Percentiles rank a stretch among this genome's conserved stretches.
phyloP scores from a whole-genome alignment of 2,329 filamentous ascomycete genomes.

The Epichloe baconii region DNA sequence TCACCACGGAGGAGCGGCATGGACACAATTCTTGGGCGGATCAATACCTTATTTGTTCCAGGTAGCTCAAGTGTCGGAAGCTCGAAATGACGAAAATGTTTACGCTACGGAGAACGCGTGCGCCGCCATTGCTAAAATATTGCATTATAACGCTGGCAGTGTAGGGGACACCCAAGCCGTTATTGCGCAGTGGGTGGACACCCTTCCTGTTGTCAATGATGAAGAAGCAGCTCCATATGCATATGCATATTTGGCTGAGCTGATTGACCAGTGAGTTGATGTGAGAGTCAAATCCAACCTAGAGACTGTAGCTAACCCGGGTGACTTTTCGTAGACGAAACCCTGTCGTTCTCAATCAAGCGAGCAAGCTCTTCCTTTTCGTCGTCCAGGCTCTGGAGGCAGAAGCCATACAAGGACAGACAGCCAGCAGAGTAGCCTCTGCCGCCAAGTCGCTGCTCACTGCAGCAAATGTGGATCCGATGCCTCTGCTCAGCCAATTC shows the following conservation, averaged over 20 bases:
- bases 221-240: constrained; percentile 96
- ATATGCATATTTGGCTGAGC: constrained; percentile 78
- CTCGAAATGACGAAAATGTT: constrained; percentile 81
- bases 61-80: constrained; percentile 66
- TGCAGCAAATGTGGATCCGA: constrained; percentile 60
- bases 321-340: constrained; percentile 52
- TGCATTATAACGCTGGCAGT: constrained; percentile 74
- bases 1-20: constrained; percentile 75
- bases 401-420: constrained; percentile 77
- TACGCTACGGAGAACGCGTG: constrained; percentile 97
- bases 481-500: constrained; percentile 62
- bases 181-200: constrained; percentile 77
- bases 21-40: constrained; percentile 75
- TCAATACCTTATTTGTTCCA: constrained; percentile 75
- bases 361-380: constrained; percentile 69
- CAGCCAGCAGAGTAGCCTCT: constrained; percentile 60
- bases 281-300: background rate
- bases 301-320: constrained; percentile 14
- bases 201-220: constrained; percentile 83
- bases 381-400: constrained; percentile 84
- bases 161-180: constrained; percentile 66
- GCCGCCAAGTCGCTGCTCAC: constrained; percentile 69
- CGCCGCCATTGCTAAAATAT: constrained; percentile 89
- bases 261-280: constrained; percentile 84
- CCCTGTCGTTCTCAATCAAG: constrained; percentile 63